Percentiles rank a stretch among this genome's conserved stretches.
These are phyloP conservation scores for Sarocladiaceae sp. DNA, from an alignment of 2,329 filamentous ascomycete genomes.

Conservation along the genomic window DNA sequence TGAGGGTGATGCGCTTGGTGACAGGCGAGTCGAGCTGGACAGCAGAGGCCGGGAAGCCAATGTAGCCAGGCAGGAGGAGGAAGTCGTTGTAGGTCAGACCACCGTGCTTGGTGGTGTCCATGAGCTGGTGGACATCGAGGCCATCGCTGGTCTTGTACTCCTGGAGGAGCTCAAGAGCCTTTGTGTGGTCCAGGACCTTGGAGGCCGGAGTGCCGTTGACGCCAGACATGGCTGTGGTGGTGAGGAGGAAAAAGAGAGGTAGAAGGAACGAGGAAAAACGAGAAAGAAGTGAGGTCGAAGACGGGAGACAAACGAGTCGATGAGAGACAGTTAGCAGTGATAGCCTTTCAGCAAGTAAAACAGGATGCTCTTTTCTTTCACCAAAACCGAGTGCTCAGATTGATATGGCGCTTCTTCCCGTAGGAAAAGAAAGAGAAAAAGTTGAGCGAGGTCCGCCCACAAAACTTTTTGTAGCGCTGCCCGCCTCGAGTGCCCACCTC, in stretches of 20 bases:
- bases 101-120: slow-evolving; percentile 88
- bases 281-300: slow-evolving; percentile 37
- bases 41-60: slow-evolving; percentile 91
- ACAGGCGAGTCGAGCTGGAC: slow-evolving; percentile 86
- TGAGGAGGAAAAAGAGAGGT: slow-evolving; percentile 23
- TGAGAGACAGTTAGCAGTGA: slow-evolving; percentile 15
- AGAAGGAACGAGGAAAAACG: slow-evolving; percentile 19
- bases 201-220: slow-evolving; percentile 45
- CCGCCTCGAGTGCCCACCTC: slow-evolving; percentile 1
- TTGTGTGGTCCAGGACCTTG: slow-evolving; percentile 67
- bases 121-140: slow-evolving; percentile 77
- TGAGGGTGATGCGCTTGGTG: slow-evolving; percentile 92
- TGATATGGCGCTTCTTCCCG: slow-evolving; percentile 49
- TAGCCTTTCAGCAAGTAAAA: neutral
- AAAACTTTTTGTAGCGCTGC: slow-evolving; percentile 36
- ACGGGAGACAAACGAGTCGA: slow-evolving; percentile 26
- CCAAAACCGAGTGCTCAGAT: slow-evolving; percentile 26
- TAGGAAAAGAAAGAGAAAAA: slow-evolving; percentile 41
- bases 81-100: slow-evolving; percentile 99
- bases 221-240: slow-evolving; percentile 57
- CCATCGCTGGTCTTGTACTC: slow-evolving; percentile 81
- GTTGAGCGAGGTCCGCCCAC: slow-evolving; percentile 23
- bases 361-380: neutral
- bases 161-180: slow-evolving; percentile 75
- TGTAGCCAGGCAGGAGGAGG: slow-evolving; percentile 92